Evolutionary conservation across 176 grass and related monocot genomes (phyloP).

Genomic region (Dactylis glomerata): DNA sequence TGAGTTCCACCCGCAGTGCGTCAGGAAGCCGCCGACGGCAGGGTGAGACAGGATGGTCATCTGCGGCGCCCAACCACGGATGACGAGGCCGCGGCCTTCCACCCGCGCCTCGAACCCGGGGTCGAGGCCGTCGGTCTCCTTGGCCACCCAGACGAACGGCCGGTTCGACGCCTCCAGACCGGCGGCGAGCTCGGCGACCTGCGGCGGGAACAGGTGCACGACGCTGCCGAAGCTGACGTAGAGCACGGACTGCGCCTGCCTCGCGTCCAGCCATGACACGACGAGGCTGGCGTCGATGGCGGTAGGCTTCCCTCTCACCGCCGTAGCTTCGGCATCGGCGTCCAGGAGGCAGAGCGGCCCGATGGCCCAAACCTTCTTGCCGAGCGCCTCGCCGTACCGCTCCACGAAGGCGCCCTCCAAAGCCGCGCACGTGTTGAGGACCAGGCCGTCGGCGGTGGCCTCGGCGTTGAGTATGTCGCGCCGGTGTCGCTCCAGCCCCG

Average conservation of each 20-base stretch:
- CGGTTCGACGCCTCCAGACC: conserved; percentile 41
- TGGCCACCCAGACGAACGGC: conserved; percentile 39
- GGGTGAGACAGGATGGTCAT: conserved; percentile 52
- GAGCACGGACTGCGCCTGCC: conserved; percentile 31
- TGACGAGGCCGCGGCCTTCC: conserved; percentile 33
- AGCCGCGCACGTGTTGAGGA: conserved; percentile 49
- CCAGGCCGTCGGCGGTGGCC: conserved; percentile 38
- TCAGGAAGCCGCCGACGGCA: conserved; percentile 48
- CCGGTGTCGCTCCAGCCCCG: conserved; percentile 28
- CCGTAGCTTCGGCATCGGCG: background rate
- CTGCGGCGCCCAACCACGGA: conserved; percentile 74
- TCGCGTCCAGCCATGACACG: conserved; percentile 43
- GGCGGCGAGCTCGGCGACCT: conserved; percentile 44
- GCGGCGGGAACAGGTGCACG: conserved; percentile 13
- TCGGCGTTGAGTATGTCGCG: conserved; percentile 39
- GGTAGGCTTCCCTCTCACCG: conserved; percentile 31
- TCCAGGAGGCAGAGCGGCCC: conserved; percentile 46
- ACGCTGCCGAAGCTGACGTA: conserved; percentile 56
- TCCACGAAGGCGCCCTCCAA: conserved; percentile 40
- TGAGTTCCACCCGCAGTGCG: conserved; percentile 73
- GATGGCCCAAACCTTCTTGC: conserved; percentile 39
- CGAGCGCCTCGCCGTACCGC: conserved; percentile 34
- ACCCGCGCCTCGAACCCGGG: conserved; percentile 31
- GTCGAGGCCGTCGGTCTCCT: conserved; percentile 14
- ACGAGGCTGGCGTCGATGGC: conserved; percentile 11